These are phyloP conservation scores for Trichosporon inkin DNA, from an alignment of 1,284 basidiomycete genomes.

Conservation along the genomic window DNA sequence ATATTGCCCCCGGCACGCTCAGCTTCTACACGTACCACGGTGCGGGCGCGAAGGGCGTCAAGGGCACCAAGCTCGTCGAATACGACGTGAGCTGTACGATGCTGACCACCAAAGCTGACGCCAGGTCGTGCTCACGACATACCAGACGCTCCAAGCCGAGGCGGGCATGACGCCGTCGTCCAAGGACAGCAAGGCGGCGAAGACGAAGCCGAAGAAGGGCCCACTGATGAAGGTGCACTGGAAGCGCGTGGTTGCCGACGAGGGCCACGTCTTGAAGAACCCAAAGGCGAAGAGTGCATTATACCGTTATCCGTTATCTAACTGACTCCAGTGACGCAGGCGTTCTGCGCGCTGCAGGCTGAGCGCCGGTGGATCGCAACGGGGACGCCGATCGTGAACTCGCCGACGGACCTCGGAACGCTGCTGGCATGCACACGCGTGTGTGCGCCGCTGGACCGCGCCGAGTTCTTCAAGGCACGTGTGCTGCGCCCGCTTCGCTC, in stretches of 20 bases:
- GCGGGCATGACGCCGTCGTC: slow-evolving; percentile 15
- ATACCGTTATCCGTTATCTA: neutral
- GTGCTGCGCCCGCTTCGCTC: slow-evolving; percentile 67
- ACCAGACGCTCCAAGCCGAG: slow-evolving; percentile 58
- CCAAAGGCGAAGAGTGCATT: slow-evolving; percentile 65
- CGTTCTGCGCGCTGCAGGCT: slow-evolving; percentile 63
- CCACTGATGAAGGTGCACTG: slow-evolving; percentile 67
- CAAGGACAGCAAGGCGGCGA: slow-evolving; percentile 34
- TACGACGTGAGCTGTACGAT: slow-evolving; percentile 56
- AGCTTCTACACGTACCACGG: slow-evolving; percentile 64
- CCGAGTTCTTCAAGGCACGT: slow-evolving; percentile 72
- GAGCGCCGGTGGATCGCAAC: slow-evolving; percentile 65
- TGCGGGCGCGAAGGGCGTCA: slow-evolving; percentile 57
- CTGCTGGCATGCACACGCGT: slow-evolving; percentile 73
- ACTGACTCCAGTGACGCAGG: slow-evolving; percentile 57
- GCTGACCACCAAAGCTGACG: neutral
- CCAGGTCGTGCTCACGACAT: slow-evolving; percentile 77
- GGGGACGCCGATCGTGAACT: slow-evolving; percentile 80
- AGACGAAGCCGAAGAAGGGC: slow-evolving; percentile 39
- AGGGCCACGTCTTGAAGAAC: slow-evolving; percentile 81
- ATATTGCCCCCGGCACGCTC: slow-evolving; percentile 60
- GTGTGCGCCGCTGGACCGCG: slow-evolving; percentile 73
- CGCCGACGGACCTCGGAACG: slow-evolving; percentile 74
- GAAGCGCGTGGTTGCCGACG: slow-evolving; percentile 84
- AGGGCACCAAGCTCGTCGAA: slow-evolving; percentile 59